Base-by-base conservation (phyloP, 1,284 basidiomycete genomes). In the Heterobasidion annosum region DNA sequence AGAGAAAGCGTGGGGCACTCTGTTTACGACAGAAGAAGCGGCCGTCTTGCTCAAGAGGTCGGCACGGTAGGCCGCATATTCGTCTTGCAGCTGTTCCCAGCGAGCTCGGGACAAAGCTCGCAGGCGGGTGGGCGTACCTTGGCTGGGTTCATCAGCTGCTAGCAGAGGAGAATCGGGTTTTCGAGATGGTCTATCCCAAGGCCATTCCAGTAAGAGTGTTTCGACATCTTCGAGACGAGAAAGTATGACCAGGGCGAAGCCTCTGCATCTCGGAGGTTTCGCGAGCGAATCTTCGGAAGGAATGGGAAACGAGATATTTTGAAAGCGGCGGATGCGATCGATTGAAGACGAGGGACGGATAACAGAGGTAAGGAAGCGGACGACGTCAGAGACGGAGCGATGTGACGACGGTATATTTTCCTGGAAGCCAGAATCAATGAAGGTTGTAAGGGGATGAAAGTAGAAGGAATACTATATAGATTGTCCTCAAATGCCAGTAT, bases 171-270 rank as follows among this genome's bases (percentile, higher is more conserved):
- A 40, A 3, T 40, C 6, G 15, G 3, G n/a, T 35, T 0, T 15
- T 9, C 13, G 58, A 13, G 16, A 47, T n/a, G 47, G 45, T n/a
- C 52, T 62, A 54, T 68, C 64, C 85, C 88, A 91, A 3, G 81
- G 79, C 84, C 85, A 91, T 13, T 62, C 59, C 0, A 66, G 48
- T 1, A 79, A 64, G 0, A 90, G 58, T 0, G 63, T 58, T 8
- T 76, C 66, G 3, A 69, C 72, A 42, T 79, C 72, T 1, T 69
- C 65, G 2, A 63, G 34, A 4, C 63, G 58, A 0, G 71, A 65
- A 43, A 90, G 69, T 0, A 78, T 78, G 49, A 90, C 70, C 18
- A 91, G 76, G 0, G 85, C 85, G 57, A 89, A 90, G 0, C 84
- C 84, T 70, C 84, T 90, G 65, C 77, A 84, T 57, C 76, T 76